phyloP scores from a whole-genome alignment of 2,329 filamentous ascomycete species.

The Kalaharituber pfeilii region DNA sequence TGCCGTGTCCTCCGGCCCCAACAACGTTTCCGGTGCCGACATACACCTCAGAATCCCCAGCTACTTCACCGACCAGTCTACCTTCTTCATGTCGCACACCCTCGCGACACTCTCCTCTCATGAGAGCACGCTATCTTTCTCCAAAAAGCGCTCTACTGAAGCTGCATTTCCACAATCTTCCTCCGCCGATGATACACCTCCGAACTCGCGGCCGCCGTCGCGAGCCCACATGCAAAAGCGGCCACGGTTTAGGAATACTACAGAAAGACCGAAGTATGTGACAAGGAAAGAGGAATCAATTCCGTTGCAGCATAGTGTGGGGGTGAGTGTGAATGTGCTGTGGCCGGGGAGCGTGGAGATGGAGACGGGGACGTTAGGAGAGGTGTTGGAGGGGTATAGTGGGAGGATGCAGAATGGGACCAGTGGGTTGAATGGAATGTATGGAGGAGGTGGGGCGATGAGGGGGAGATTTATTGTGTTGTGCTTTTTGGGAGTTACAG shows the following conservation, averaged over 20 bases:
- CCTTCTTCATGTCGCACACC: background rate
- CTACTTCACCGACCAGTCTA: too few relatives aligned
- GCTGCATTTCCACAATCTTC: too few relatives aligned
- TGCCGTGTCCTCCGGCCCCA: too few relatives aligned
- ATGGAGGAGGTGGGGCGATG: background rate
- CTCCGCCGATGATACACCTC: background rate
- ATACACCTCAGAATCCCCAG: too few relatives aligned
- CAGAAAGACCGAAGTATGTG: background rate
- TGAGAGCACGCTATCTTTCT: too few relatives aligned
- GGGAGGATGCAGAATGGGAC: too few relatives aligned
- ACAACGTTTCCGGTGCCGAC: too few relatives aligned
- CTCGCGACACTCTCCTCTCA: too few relatives aligned
- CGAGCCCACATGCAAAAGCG: background rate
- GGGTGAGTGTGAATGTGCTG: background rate
- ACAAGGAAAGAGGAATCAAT: background rate
- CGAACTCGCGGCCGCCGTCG: background rate
- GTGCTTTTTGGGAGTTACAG: conserved; percentile 18
- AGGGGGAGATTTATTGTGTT: conserved; percentile 17
- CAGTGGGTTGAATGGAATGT: background rate
- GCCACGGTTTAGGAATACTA: background rate
- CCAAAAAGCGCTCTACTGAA: background rate
- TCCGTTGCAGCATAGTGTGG: background rate
- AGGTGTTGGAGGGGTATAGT: background rate
- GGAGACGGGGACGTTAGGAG: background rate
- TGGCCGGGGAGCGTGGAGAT: background rate